Conservation (phyloP, 225 moss, liverwort and hornwort genomes). For the Takakia lepidozioides region DNA sequence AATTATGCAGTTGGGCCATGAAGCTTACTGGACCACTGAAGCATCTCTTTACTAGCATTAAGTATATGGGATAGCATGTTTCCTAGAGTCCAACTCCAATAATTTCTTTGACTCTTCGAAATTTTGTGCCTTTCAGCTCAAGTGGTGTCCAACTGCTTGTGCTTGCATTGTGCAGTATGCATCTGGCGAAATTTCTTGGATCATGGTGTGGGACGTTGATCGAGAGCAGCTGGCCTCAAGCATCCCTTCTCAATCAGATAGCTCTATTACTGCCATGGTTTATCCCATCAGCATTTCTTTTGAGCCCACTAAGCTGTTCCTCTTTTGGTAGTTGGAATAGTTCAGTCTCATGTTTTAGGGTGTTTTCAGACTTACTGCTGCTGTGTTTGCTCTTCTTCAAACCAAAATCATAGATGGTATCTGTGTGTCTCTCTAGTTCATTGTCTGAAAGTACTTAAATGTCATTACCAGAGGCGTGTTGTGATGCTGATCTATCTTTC, state of each 20-base stretch:
- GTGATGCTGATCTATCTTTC: too few species aligned
- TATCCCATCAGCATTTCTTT: constrained; percentile 1
- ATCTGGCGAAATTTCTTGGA: constrained; percentile 90
- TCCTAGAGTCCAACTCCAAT: too few species aligned
- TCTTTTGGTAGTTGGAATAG: not conserved
- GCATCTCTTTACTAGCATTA: too few species aligned
- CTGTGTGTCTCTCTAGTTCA: not conserved
- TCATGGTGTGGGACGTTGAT: constrained; percentile 93
- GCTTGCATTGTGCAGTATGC: constrained; percentile 70
- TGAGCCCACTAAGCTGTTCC: not conserved
- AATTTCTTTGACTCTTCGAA: too few species aligned
- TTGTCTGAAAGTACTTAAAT: not conserved
- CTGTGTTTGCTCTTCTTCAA: constrained; percentile 7
- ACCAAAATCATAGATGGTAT: constrained; percentile 3
- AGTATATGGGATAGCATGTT: too few species aligned
- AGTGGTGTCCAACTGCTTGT: too few species aligned
- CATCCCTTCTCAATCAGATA: constrained; percentile 77
- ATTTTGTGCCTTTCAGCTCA: too few species aligned
- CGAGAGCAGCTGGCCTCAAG: constrained; percentile 70
- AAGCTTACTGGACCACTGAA: too few species aligned
- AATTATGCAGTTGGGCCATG: too few species aligned
- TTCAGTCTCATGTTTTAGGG: not conserved
- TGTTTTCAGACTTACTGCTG: not conserved
- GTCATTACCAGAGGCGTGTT: too few species aligned
- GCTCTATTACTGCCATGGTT: constrained; percentile 82